Base-by-base conservation (phyloP, 495 filamentous ascomycete species). In the Astrocystis sublimbata region DNA sequence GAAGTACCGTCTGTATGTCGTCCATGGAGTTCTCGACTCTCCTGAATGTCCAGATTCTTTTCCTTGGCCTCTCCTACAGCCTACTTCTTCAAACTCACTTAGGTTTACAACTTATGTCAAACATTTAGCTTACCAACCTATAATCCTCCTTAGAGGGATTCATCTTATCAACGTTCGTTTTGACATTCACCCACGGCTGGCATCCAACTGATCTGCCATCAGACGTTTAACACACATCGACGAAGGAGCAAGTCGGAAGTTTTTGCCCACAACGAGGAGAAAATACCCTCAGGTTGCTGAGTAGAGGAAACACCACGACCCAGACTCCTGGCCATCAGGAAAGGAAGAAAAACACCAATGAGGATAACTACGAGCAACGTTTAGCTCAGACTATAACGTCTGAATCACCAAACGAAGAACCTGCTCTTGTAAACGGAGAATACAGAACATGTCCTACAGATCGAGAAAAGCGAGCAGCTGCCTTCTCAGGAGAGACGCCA, bases 401-500 rank as follows among this genome's bases (percentile, higher is more conserved):
- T 6, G 28, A 24, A 19, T 12, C 12, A 46, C 17, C 15, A 26
- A 40, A 19, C 1, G 33, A 35, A 31, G 9, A 41, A 8, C 1
- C 8, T 49, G 15, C 10, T n/a, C 10, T 40, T 45, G 24, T 13
- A n/a, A 17, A 19, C 1, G 38, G 35, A 12, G 26, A 30, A n/a
- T n/a, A n/a, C n/a, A n/a, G n/a, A 31, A 2, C 2, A 53, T 33
- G 28, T 19, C 19, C 10, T n/a, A n/a, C n/a, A 12, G 17, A n/a
- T 17, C 15, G 45, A 38, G 47, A 53, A 50, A 17, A 33, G 42
- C 4, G 8, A 21, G 7, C 19, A 12, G 0, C 3, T 8, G 35
- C 10, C 38, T 53, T 17, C 9, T 43, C 12, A 53, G 46, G 58
- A 52, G 58, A 45, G 58, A 61, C 17, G 7, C 38, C 4, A 24